Evolutionary conservation across 2,329 filamentous ascomycete genomes (phyloP).

Genomic region (Sordariomycetes sp.): DNA sequence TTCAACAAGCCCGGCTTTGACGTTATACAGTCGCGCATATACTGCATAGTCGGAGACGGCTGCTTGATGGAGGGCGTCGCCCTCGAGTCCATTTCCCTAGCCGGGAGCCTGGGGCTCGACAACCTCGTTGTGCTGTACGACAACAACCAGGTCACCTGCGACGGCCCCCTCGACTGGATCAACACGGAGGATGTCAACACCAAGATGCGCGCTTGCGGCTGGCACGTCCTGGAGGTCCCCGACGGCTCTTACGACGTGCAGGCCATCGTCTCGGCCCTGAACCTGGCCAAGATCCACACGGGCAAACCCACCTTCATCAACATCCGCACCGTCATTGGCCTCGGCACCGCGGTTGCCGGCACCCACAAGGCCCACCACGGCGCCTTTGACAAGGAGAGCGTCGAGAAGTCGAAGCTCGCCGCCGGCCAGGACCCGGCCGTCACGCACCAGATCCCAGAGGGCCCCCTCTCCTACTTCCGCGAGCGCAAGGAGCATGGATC

Average conservation of each 20-base stretch:
- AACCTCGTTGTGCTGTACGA: slow-evolving; percentile 97
- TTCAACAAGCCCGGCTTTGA: slow-evolving; percentile 97
- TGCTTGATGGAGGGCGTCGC: slow-evolving; percentile 98
- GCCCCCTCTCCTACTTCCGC: slow-evolving; percentile 85
- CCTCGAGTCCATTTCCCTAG: slow-evolving; percentile 80
- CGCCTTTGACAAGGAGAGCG: slow-evolving; percentile 88
- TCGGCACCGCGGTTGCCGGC: slow-evolving; percentile 84
- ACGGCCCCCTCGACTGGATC: slow-evolving; percentile 89
- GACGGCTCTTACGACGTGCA: slow-evolving; percentile 85
- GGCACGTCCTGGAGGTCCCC: slow-evolving; percentile 77
- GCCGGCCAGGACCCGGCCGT: slow-evolving; percentile 95
- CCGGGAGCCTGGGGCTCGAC: slow-evolving; percentile 93
- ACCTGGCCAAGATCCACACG: slow-evolving; percentile 73
- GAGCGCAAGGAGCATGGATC: slow-evolving; percentile 79
- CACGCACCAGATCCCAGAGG: slow-evolving; percentile 84
- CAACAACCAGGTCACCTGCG: slow-evolving; percentile 94
- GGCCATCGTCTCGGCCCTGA: slow-evolving; percentile 79
- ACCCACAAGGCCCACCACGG: slow-evolving; percentile 95
- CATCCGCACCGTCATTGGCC: slow-evolving; percentile 94
- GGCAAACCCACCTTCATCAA: slow-evolving; percentile 97
- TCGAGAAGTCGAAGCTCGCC: slow-evolving; percentile 84
- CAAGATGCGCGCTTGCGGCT: slow-evolving; percentile 94
- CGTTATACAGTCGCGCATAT: slow-evolving; percentile 93
- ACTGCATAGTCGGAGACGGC: slow-evolving; percentile 91
- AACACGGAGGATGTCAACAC: slow-evolving; percentile 96